Evolutionary conservation across 2,329 filamentous ascomycete genomes (phyloP), one percentile per base, ranked within the genome.

Genomic region (Colletotrichum magnum): DNA sequence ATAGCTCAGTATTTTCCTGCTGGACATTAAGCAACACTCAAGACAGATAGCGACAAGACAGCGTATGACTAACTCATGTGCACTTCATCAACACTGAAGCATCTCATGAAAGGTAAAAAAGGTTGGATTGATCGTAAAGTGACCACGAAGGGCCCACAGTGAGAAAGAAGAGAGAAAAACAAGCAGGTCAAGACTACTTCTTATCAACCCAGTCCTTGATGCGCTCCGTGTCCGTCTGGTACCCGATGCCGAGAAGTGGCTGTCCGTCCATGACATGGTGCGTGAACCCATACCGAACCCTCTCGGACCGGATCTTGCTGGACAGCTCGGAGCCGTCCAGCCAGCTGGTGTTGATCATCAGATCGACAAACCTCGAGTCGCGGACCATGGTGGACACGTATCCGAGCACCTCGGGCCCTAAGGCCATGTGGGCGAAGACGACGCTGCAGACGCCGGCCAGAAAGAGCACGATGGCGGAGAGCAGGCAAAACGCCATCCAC

Each of bases 331-430:
- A 13, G 21, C 47, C 47, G 21, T 58, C 53, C 45, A 64, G n/a
- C 45, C 61, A 45, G 4, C 54, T 51, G 1, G 53, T 48, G 13
- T 58, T 50, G 6, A 18, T 47, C 15, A 39, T 24, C 18, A 63
- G 3, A 5, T 63, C 51, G 13, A 57, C 43, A 28, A 39, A 63
- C 28, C 16, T 41, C n/a, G 51, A 57, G 15, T 63, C 41, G 6
- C 51, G 60, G 1, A 63, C 18, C 41, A 21, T 28, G 15, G 51
- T 57, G 3, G 60, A 63, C 24, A 56, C 60, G 3, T 63, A 63
- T 4, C 60, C 60, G 18, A 57, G 39, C 0, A 57, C 26, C 4
- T 63, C 60, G 5, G 51, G 60, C 9, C 51, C 60, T 10, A 12
- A 21, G 0, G 51, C 41, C 6, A 54, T 15, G 41, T 63, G 51